Base-by-base conservation (phyloP, 176 grass and related monocot species). In the Zoysia japonica region DNA sequence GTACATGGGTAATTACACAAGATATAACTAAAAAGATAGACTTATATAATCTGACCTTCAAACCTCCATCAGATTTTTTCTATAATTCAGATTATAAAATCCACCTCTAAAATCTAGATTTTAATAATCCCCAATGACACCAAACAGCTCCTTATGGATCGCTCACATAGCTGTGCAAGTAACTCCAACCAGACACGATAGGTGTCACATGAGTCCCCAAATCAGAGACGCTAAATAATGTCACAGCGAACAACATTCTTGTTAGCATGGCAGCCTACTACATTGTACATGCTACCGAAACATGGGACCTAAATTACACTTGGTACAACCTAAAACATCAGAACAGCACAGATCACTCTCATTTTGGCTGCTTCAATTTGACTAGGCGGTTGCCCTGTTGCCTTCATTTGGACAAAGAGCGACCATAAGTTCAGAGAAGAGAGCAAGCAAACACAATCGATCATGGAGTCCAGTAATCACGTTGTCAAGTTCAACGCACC, bases 401-500 rank as follows among this genome's bases (percentile, higher is more conserved):
- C 42, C 87, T 85, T 50, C 77, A 66, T 85, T 50, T 52, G 7
- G 67, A 56, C 17, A 68, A 4, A 53, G 71, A 9, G 11, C 80
- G 71, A 9, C 8, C 80, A 60, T 46, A 75, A 36, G 10, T 77
- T 85, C 65, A 89, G 42, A 36, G 47, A 12, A 74, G 76, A 57
- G 63, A 39, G 49, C n/a, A 10, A 61, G 66, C 37, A 74, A 44
- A 74, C 65, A 14, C 38, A 38, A 62, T 0, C 1, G 44, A 38
- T 6, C 43, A 35, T 67, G 7, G 40, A 55, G 19, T 66, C 49
- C 63, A 39, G 50, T 68, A 68, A 3, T 45, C 3, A 45, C 1
- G 14, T 28, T 42, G 40, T 0, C 2, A 11, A 67, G 48, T 60
- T 89, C 74, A 81, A 69, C 57, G 37, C 80, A 91, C 93, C 87